Percentiles rank a stretch among this genome's conserved stretches.
Evolutionary conservation across 225 moss, liverwort and hornwort species (phyloP).

Genomic region (Neckera pumila): DNA sequence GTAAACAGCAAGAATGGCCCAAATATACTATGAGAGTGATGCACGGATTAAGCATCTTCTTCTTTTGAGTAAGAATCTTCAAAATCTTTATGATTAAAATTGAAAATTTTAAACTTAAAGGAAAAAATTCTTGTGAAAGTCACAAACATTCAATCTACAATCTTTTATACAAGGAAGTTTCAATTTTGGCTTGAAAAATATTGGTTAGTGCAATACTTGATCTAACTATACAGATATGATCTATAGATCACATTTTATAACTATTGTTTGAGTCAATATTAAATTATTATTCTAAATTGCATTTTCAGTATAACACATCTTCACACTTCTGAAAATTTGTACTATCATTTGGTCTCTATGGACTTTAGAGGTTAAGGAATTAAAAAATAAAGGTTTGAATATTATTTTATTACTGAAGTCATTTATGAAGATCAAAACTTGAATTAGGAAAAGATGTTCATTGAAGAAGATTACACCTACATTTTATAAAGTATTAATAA

Average conservation of each 20-base stretch:
- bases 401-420: not conserved
- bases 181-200: not conserved
- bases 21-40: no score
- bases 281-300: not conserved
- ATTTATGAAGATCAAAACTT: not conserved
- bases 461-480: not conserved
- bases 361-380: not conserved
- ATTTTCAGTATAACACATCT: not conserved
- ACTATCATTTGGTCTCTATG: not conserved
- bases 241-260: no score
- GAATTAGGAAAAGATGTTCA: accelerated
- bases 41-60: no score
- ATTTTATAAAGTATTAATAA: not conserved
- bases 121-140: not conserved
- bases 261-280: not conserved
- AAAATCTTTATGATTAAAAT: not conserved
- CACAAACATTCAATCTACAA: not conserved
- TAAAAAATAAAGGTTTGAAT: not conserved
- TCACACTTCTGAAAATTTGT: not conserved
- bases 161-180: not conserved
- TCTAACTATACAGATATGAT: not conserved
- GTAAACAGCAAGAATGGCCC: no score
- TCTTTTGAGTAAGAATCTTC: no score
- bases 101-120: not conserved
- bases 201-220: not conserved